Evolutionary conservation across 2,329 filamentous ascomycete genomes (phyloP).

Genomic region (Penicillium sp.): DNA sequence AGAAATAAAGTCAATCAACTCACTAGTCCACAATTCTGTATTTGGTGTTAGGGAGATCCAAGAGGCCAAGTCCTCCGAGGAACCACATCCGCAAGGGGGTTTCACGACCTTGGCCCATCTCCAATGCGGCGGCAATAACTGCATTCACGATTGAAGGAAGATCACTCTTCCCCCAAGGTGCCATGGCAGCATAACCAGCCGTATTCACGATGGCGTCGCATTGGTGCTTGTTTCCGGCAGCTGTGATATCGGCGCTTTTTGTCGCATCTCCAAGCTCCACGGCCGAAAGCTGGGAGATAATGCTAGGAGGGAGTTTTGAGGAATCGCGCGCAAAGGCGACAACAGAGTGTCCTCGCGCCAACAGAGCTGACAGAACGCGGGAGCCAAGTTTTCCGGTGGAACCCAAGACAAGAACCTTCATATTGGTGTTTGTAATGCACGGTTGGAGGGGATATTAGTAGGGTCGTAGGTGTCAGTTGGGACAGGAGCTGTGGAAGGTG

Average conservation of each 20-base stretch:
- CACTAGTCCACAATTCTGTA: constrained; percentile 22
- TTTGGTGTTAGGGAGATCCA: constrained; percentile 21
- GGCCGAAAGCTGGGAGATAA: not conserved
- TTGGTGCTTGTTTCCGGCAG: constrained; percentile 17
- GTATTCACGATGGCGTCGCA: constrained; percentile 29
- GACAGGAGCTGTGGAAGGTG: not conserved
- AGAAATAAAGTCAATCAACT: not conserved
- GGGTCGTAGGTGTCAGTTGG: not conserved
- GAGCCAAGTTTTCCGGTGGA: constrained; percentile 24
- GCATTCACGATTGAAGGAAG: constrained; percentile 23
- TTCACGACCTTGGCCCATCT: constrained; percentile 19
- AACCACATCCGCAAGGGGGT: constrained; percentile 24
- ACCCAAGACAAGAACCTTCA: constrained; percentile 23
- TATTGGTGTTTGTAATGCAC: not conserved
- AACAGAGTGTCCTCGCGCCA: constrained; percentile 18
- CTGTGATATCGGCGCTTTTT: constrained; percentile 18
- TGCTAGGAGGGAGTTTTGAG: constrained; percentile 15
- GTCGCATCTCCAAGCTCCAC: constrained; percentile 7
- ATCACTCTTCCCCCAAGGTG: constrained; percentile 10
- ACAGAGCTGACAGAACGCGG: constrained; percentile 21
- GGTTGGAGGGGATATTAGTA: not conserved
- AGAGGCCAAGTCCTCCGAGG: constrained; percentile 19
- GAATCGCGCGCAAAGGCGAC: constrained; percentile 21
- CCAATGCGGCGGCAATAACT: constrained; percentile 18
- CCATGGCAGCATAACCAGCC: constrained; percentile 22